Conservation (phyloP, 192 early-diverging fungal genomes). For the Podila horticola region DNA sequence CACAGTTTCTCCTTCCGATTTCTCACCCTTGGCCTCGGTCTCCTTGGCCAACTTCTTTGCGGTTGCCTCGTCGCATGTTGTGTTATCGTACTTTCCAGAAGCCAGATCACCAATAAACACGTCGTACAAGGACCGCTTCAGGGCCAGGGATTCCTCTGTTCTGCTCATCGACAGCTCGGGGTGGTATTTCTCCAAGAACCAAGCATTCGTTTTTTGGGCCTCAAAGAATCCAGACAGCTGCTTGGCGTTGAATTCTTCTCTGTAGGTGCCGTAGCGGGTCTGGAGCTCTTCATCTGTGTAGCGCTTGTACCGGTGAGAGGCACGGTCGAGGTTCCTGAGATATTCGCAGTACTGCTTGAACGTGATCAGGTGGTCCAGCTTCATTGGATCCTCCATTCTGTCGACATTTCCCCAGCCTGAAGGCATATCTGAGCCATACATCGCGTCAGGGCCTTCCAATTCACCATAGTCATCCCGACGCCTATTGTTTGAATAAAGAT, state of each 20-base stretch:
- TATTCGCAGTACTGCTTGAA: constrained; percentile 82
- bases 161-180: constrained; percentile 72
- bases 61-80: constrained; percentile 48
- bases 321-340: constrained; percentile 57
- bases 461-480: constrained; percentile 49
- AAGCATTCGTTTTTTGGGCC: constrained; percentile 83
- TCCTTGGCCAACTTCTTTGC: constrained; percentile 33
- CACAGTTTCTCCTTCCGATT: constrained; percentile 19
- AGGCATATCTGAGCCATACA: constrained; percentile 35
- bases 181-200: constrained; percentile 95
- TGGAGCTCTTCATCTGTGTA: constrained; percentile 84
- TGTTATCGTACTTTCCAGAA: constrained; percentile 74
- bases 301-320: constrained; percentile 64
- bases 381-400: constrained; percentile 73
- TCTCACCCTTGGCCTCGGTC: constrained; percentile 14
- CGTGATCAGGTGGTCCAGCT: constrained; percentile 80
- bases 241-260: constrained; percentile 76
- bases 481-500: constrained; percentile 9
- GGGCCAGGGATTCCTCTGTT: constrained; percentile 57
- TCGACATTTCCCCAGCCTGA: constrained; percentile 48
- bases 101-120: constrained; percentile 74
- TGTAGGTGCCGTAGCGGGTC: constrained; percentile 83
- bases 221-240: constrained; percentile 80
- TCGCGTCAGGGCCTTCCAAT: constrained; percentile 53
- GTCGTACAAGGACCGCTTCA: constrained; percentile 65